Base-by-base conservation (phyloP, 768 basidiomycete genomes). In the Podaxis rugospora region DNA sequence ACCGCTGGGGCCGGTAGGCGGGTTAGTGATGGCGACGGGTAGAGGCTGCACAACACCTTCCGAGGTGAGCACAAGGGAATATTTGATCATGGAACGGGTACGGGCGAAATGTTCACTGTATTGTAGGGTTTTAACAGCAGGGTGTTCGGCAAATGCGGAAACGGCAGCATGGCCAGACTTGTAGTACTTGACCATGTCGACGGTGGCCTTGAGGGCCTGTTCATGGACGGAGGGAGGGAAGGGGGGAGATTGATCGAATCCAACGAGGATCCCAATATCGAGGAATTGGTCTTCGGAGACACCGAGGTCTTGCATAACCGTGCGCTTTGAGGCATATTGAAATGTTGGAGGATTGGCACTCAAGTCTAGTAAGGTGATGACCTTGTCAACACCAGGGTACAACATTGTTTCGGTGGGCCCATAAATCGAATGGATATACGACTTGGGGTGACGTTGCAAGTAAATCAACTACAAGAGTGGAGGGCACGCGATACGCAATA, bases 391-490 rank as follows among this genome's bases (percentile, higher is more conserved):
- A 32, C 79, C 80, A 14, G 94, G 92, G 71, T 94, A 98, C 42
- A 98, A 80, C 10, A 99, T 81, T 25, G 90, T 84, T 72, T 99
- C 97, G 2, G 89, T 90, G 16, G 96, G 87, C 4, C 92, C 95
- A 72, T 86, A 97, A 66, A 98, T 88, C 21, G 96, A 89, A 69
- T 98, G 95, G 65, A 96, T 91, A 74, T 98, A 99, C 4, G 89
- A 84, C 72, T 97, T 96, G 32, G 85, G 80, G 75, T 98, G 96
- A 56, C 92, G 88, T 73, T 94, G 89, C 39, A 99, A 86, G 78
- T 98, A 98, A 65, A 95, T 90, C 71, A 99, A 80, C 95, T 98
- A 68, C 37, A 64, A 18, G 47, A 49, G 3, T 18, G 3, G 14
- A 16, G 32, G 18, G 7, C 18, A 37, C 53, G 32, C 40, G 25